Percentiles rank a stretch among this genome's conserved stretches.
Evolutionary conservation across 1,139 yeast genomes (phyloP).

Genomic region (Geotrichum restrictum): DNA sequence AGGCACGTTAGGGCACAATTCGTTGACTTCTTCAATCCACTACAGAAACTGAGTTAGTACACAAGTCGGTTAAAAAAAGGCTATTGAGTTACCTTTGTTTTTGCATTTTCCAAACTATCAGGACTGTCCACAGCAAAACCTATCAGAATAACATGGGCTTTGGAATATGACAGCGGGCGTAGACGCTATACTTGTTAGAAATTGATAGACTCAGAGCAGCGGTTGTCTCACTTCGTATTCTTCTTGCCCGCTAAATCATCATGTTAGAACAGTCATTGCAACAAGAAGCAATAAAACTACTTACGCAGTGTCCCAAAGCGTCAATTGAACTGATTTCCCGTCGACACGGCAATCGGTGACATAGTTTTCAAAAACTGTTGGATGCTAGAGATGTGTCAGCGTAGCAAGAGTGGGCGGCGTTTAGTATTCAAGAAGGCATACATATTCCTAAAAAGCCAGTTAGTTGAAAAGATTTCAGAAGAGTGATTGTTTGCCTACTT

Average conservation of each 20-base stretch:
- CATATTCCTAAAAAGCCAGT: constrained; percentile 22
- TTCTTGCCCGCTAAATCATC: constrained; percentile 64
- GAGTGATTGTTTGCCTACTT: constrained; percentile 28
- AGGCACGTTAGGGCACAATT: constrained; percentile 77
- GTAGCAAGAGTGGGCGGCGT: neutral
- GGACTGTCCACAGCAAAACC: constrained; percentile 66
- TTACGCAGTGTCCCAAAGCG: constrained; percentile 89
- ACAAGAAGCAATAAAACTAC: constrained; percentile 19
- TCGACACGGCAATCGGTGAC: constrained; percentile 91
- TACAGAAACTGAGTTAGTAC: constrained; percentile 11
- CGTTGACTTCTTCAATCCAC: constrained; percentile 76
- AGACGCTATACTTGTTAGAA: constrained; percentile 40
- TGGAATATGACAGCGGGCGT: constrained; percentile 63
- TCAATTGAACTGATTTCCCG: constrained; percentile 83
- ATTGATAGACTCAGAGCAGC: constrained; percentile 4
- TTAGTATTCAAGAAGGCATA: constrained; percentile 13
- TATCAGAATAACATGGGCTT: constrained; percentile 63
- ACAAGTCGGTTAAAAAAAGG: neutral
- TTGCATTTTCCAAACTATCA: constrained; percentile 62
- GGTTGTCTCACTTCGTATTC: constrained; percentile 43
- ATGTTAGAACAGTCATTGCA: constrained; percentile 12
- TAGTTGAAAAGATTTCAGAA: neutral
- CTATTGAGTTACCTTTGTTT: constrained; percentile 33
- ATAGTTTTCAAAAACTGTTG: constrained; percentile 92
- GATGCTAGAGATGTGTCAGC: constrained; percentile 53